Base-by-base conservation (phyloP, 208 protist species). In the Crithidia brevicula region DNA sequence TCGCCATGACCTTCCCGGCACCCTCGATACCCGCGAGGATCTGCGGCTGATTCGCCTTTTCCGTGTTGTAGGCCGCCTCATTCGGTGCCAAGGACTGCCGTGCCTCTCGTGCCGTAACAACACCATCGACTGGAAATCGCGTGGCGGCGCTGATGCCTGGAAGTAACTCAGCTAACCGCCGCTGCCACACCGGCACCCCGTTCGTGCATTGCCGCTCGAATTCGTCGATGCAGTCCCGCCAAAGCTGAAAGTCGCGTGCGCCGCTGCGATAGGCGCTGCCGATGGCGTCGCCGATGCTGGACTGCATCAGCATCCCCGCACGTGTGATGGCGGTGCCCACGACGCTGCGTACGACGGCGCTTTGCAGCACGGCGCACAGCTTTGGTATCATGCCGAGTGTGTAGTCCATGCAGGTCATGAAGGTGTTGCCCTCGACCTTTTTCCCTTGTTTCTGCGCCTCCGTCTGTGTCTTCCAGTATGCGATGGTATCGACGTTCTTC, bases 341-440 rank as follows among this genome's bases (percentile, higher is more conserved):
- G 15, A 96, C 86, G 70, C 91, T 94, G 62, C 83, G 77, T 31
- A 87, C 63, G 11, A 96, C 88, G 43, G 88, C 80, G 23, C 49
- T 43, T 57, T 93, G 91, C 40, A 96, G 78, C 22, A 93, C 70
- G 9, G 74, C 63, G 15, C 11, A 66, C 20, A 96, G 74, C 70
- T 89, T 81, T 13, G 86, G 84, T 30, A 91, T 92, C 40, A 86
- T 79, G 23, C 22, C 54, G 56, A 94, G 74, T 10, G 83, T 69
- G 66, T 91, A 92, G 22, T 92, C 79, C 69, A 96, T 89, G 50
- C 80, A 81, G 7, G 79, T 78, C 27, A 61, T 65, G n/a, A 96
- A 77, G 50, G 72, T 77, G 20, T 84, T 67, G 1, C 45, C 74
- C 30, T 78, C 64, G 6, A 23, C 51, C 28, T 75, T 57, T 47